Conservation (phyloP, 2,329 filamentous ascomycete species). For the Beauveria scarabaeidicola region DNA sequence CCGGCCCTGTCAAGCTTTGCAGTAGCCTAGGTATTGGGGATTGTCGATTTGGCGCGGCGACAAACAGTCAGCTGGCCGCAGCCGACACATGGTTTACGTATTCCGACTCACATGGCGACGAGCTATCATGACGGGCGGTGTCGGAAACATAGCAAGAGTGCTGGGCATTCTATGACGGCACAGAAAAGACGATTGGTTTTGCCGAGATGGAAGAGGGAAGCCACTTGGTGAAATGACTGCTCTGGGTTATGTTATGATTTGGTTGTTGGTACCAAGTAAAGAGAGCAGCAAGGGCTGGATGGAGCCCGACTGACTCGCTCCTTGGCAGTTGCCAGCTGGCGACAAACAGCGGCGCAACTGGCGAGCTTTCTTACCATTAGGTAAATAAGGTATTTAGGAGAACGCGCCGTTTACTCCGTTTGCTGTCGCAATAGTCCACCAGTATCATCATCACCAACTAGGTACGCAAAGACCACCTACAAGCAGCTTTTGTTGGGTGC, state of each 20-base stretch:
- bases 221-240: not conserved
- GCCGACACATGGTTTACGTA: constrained; percentile 4
- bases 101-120: not conserved
- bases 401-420: not conserved
- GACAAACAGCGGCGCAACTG: not conserved
- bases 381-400: too few relatives aligned
- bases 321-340: not conserved
- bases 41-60: not conserved
- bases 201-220: not conserved
- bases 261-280: not conserved
- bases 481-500: not conserved
- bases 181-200: not conserved
- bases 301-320: too few relatives aligned
- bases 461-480: not conserved
- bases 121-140: not conserved
- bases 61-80: not conserved
- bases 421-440: not conserved
- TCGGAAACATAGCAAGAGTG: not conserved
- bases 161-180: not conserved
- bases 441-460: not conserved
- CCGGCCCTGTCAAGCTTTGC: too few relatives aligned
- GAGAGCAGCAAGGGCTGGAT: too few relatives aligned
- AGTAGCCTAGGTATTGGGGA: not conserved
- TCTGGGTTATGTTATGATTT: not conserved
- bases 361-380: too few relatives aligned